Percentiles rank a stretch among this genome's conserved stretches.
Conservation (phyloP, 192 early-diverging fungal genomes). For the Entomortierella parvispora region DNA sequence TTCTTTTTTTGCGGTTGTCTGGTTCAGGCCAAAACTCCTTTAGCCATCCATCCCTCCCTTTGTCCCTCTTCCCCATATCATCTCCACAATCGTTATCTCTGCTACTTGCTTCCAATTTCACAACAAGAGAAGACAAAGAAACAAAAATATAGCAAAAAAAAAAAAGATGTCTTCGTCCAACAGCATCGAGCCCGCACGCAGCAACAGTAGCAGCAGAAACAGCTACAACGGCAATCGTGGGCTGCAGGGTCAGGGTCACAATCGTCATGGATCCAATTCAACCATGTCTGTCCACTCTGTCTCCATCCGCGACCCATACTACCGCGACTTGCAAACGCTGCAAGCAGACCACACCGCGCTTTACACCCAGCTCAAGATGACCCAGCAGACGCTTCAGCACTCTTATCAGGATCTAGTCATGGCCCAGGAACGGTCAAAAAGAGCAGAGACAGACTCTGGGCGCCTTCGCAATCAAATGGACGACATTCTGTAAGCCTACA, state of each 20-base stretch:
- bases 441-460: conserved; percentile 24
- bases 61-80: neutral
- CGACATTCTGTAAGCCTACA: conserved; percentile 17
- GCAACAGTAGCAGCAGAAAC: conserved; percentile 2
- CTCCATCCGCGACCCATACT: conserved; percentile 28
- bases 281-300: conserved; percentile 31
- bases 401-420: conserved; percentile 32
- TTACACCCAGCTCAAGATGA: conserved; percentile 21
- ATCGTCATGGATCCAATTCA: neutral
- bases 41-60: neutral
- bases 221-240: neutral
- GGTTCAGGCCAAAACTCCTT: neutral
- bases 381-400: conserved; percentile 25
- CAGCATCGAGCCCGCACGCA: neutral
- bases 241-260: neutral
- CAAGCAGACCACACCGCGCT: conserved; percentile 23
- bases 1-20: neutral
- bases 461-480: conserved; percentile 26
- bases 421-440: conserved; percentile 24
- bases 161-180: neutral
- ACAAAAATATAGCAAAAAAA: too few relatives aligned
- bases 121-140: too few relatives aligned
- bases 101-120: neutral
- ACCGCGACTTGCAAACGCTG: conserved; percentile 19
- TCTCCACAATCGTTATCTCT: neutral